These are phyloP conservation scores for Fraxinus anomala DNA, from an alignment of 257 asterid species.

Conservation along the genomic window DNA sequence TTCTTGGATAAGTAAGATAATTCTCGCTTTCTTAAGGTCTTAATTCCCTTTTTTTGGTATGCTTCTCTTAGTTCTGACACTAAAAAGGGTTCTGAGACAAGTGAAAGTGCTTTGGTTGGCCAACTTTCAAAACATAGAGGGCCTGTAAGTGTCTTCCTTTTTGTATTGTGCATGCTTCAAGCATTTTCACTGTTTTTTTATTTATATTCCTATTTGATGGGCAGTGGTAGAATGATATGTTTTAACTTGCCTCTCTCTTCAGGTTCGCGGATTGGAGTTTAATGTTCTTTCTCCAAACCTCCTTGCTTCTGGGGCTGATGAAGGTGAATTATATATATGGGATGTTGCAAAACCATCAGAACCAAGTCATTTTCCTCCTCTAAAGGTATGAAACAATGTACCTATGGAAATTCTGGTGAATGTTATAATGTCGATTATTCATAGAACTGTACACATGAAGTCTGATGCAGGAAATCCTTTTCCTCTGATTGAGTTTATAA, in stretches of 20 bases:
- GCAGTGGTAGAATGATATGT: slow-evolving; percentile 21
- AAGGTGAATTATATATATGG: slow-evolving; percentile 96
- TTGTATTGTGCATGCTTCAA: slow-evolving; percentile 22
- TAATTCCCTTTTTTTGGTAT: slow-evolving; percentile 8
- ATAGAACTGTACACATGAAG: background rate
- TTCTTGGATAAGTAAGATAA: slow-evolving; percentile 1
- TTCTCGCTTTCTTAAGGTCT: slow-evolving; percentile 6
- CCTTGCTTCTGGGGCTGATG: slow-evolving; percentile 99
- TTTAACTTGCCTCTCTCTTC: slow-evolving; percentile 10
- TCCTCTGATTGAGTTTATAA: background rate
- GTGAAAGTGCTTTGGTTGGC: slow-evolving; percentile 63
- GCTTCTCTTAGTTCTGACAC: slow-evolving; percentile 43
- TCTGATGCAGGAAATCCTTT: too few species aligned
- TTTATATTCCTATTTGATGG: background rate
- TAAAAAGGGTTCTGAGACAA: slow-evolving; percentile 53
- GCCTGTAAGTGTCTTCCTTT: slow-evolving; percentile 62
- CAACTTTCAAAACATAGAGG: slow-evolving; percentile 84
- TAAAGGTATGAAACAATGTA: slow-evolving; percentile 58
- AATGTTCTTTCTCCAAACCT: slow-evolving; percentile 66
- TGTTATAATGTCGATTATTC: background rate
- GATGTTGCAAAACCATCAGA: slow-evolving; percentile 76
- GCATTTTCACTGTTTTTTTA: background rate
- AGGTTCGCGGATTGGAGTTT: slow-evolving; percentile 96
- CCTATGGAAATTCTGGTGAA: too few species aligned
- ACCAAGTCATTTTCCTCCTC: slow-evolving; percentile 83